Percentiles rank a stretch among this genome's conserved stretches.
Conservation (phyloP, 352 stramenopile species). For the Globisporangium parvum region DNA sequence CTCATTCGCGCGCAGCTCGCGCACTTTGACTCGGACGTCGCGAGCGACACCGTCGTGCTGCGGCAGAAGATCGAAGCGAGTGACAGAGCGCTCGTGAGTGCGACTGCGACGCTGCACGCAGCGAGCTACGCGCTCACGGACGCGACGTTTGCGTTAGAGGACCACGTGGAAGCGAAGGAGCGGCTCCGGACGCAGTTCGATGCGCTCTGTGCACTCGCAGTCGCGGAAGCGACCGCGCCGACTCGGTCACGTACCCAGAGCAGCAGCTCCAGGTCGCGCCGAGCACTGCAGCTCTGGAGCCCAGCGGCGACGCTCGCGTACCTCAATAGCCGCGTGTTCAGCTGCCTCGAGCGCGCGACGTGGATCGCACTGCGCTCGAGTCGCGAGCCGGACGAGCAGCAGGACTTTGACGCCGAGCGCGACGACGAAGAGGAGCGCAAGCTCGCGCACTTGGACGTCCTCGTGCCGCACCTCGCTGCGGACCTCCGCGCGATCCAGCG, state of each 20-base stretch:
- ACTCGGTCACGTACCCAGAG: slow-evolving; percentile 2
- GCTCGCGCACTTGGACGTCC: slow-evolving; percentile 52
- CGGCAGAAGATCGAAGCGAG: slow-evolving; percentile 74
- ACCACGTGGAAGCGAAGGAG: slow-evolving; percentile 37
- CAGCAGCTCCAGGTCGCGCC: background rate
- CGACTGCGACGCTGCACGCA: slow-evolving; percentile 41
- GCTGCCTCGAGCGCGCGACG: slow-evolving; percentile 52
- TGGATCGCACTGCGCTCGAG: slow-evolving; percentile 17
- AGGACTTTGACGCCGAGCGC: slow-evolving; percentile 26
- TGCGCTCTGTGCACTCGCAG: slow-evolving; percentile 31
- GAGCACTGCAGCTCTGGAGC: slow-evolving; percentile 20
- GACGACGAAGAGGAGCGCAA: slow-evolving; percentile 35
- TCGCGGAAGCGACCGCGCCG: slow-evolving; percentile 38
- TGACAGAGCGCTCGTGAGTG: slow-evolving; percentile 46
- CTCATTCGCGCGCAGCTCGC: slow-evolving; percentile 57
- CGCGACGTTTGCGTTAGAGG: slow-evolving; percentile 52
- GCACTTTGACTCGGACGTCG: slow-evolving; percentile 57
- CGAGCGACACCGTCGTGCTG: slow-evolving; percentile 61
- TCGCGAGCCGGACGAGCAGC: slow-evolving; percentile 11
- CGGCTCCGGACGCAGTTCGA: slow-evolving; percentile 42
- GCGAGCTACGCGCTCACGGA: slow-evolving; percentile 63
- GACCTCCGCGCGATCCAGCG: slow-evolving; percentile 44
- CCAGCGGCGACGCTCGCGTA: slow-evolving; percentile 38
- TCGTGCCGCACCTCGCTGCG: slow-evolving; percentile 48
- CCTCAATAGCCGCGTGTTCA: slow-evolving; percentile 49